These are phyloP conservation scores for Narthecium ossifragum DNA, from an alignment of 106 monocot genomes.

Conservation along the genomic window DNA sequence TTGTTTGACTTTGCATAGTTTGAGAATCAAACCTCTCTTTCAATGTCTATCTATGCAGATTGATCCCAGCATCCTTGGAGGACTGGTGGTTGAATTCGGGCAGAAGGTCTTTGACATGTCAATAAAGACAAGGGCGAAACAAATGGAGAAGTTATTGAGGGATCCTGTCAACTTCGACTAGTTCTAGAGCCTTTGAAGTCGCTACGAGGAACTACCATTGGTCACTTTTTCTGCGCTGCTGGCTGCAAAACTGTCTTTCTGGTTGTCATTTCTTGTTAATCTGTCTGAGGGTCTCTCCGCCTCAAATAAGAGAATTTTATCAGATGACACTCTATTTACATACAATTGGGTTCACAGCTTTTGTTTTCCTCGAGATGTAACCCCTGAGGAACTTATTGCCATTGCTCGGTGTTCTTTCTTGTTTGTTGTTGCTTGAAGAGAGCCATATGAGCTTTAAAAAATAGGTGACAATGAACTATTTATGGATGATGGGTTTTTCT, in stretches of 20 bases:
- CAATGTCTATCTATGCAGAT: slow-evolving; percentile 40
- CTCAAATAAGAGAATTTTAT: background rate
- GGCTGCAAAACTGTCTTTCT: background rate
- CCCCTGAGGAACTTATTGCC: too few relatives aligned
- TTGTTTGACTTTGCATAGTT: too few relatives aligned
- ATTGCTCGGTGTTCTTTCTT: too few relatives aligned
- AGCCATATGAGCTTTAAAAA: too few relatives aligned
- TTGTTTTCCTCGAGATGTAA: too few relatives aligned
- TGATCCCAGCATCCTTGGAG: slow-evolving; percentile 59
- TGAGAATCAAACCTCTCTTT: too few relatives aligned
- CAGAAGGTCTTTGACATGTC: slow-evolving; percentile 66
- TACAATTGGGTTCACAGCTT: too few relatives aligned
- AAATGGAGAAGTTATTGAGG: slow-evolving; percentile 67
- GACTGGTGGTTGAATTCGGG: slow-evolving; percentile 52
- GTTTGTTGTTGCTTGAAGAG: too few relatives aligned
- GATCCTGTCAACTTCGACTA: slow-evolving; percentile 34
- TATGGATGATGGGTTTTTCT: too few relatives aligned
- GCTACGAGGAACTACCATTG: background rate
- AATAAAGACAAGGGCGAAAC: slow-evolving; percentile 62
- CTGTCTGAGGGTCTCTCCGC: background rate
- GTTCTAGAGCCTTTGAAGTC: background rate
- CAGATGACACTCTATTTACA: too few relatives aligned
- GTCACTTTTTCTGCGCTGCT: background rate
- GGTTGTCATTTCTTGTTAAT: too few relatives aligned
- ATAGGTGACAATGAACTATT: too few relatives aligned